Base-by-base conservation (phyloP, 805 yeast species). In the Kluyveromyces aestuarii region DNA sequence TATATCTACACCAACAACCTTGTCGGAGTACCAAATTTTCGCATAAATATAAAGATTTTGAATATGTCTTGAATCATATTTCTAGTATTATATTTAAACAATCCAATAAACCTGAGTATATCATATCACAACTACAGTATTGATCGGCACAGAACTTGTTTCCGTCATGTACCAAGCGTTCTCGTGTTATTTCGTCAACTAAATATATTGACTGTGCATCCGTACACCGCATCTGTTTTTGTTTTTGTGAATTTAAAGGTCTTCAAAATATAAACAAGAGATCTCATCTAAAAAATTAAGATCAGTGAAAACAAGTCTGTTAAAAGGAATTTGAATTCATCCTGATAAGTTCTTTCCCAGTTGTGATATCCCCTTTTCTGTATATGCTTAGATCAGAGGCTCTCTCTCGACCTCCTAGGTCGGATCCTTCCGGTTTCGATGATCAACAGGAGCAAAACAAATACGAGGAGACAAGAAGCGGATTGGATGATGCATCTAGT, bases 61-160 rank as follows among this genome's bases (percentile, higher is more conserved):
- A 43, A 8, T 48, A 40, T 38, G 39, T 39, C 9, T 48, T 48
- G 14, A 49, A 52, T 27, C 45, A 48, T 17, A 42, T 52, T 6
- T 21, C 25, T 21, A 21, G 6, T 21, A 4, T 21, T 21, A n/a
- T n/a, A n/a, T n/a, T n/a, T n/a, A n/a, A n/a, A n/a, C n/a, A n/a
- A n/a, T n/a, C n/a, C n/a, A n/a, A n/a, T n/a, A n/a, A n/a, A n/a
- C n/a, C n/a, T n/a, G 25, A 4, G 3, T 21, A 21, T 6, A 21
- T 4, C 6, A 21, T 3, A 21, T 21, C 6, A 21, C 6, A 21
- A 6, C 25, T 21, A 6, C 6, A 6, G 25, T 6, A 21, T 21
- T 21, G 25, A 4, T 21, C 3, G 25, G 25, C 25, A 4, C 6
- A 21, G 25, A 21, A 21, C 6, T 21, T 21, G 25, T 21, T 21